A percentile compares a stretch with the other conserved stretches of the same genome.
Conservation (phyloP, 352 stramenopile genomes). For the Ophiocytium majus region DNA sequence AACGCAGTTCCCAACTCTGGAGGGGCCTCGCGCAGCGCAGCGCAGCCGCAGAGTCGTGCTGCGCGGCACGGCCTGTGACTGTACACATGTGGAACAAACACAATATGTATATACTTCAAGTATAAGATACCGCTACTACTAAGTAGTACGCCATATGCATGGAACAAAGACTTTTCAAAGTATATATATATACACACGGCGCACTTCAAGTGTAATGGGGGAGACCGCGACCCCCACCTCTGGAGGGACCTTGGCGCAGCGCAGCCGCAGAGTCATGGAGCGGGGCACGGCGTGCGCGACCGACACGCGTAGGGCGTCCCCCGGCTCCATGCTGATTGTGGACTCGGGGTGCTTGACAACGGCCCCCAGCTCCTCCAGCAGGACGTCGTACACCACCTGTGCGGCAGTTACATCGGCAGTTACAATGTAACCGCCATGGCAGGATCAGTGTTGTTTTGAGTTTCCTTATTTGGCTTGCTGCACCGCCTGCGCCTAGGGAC, state of each 20-base stretch:
- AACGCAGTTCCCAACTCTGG: not conserved
- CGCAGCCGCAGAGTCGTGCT: slow-evolving; percentile 28
- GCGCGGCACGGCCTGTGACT: not conserved
- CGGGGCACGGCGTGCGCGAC: slow-evolving; percentile 14
- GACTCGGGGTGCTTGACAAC: slow-evolving; percentile 18
- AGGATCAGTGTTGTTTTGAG: too few species aligned
- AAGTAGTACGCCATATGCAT: not conserved
- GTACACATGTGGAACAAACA: not conserved
- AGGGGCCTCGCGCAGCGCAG: not conserved
- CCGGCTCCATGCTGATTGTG: slow-evolving; percentile 1
- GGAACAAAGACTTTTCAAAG: not conserved
- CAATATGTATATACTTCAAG: too few species aligned
- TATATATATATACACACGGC: not conserved
- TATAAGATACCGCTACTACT: not conserved
- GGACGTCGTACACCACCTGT: slow-evolving; percentile 24
- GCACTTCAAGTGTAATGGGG: not conserved
- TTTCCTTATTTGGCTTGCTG: too few species aligned
- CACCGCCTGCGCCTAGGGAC: too few species aligned
- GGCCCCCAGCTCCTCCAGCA: slow-evolving; percentile 17
- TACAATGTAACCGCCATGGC: too few species aligned
- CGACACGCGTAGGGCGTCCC: not conserved
- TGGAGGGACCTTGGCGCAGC: slow-evolving; percentile 3
- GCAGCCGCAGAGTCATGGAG: slow-evolving; percentile 28
- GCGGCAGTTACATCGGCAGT: too few species aligned
- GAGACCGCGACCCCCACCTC: not conserved